A percentile compares a stretch with the other conserved stretches of the same genome.
These are phyloP conservation scores for Capillidium rhysosporum DNA, from an alignment of 371 early-diverging fungal species.

Conservation along the genomic window DNA sequence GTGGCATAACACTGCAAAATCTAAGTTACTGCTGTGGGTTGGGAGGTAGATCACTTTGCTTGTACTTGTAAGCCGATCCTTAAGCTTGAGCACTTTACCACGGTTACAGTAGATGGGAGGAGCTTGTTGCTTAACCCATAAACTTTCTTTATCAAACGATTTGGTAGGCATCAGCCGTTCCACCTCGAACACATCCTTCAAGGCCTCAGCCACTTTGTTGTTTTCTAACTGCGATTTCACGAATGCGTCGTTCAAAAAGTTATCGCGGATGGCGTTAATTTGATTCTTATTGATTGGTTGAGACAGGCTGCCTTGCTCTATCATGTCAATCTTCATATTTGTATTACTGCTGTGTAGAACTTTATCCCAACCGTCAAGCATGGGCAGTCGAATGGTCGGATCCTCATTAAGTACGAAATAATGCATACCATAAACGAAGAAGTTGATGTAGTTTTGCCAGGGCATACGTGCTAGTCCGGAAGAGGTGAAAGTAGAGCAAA, in stretches of 20 bases:
- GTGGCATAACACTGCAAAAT: neutral
- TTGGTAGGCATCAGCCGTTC: neutral
- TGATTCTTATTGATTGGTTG: neutral
- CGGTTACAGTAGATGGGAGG: neutral
- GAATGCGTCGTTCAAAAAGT: neutral
- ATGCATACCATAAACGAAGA: conserved; percentile 24
- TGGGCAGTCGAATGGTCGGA: conserved; percentile 16
- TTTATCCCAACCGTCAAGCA: conserved; percentile 20
- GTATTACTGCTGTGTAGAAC: conserved; percentile 9
- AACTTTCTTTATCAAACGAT: neutral
- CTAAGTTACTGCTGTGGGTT: neutral
- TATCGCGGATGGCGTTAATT: no score
- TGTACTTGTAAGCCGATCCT: neutral
- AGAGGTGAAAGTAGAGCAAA: neutral
- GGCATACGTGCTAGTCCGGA: conserved; percentile 14
- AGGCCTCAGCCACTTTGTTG: neutral
- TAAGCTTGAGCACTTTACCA: neutral
- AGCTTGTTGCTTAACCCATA: neutral
- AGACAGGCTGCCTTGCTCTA: no score
- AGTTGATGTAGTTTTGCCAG: conserved; percentile 21
- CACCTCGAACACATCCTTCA: neutral
- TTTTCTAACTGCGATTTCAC: neutral
- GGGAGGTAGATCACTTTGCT: conserved; percentile 3
- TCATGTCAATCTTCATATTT: neutral
- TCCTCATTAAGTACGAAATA: conserved; percentile 18